Base-by-base conservation (phyloP, 225 moss, liverwort and hornwort species). In the Antitrichia curtipendula region DNA sequence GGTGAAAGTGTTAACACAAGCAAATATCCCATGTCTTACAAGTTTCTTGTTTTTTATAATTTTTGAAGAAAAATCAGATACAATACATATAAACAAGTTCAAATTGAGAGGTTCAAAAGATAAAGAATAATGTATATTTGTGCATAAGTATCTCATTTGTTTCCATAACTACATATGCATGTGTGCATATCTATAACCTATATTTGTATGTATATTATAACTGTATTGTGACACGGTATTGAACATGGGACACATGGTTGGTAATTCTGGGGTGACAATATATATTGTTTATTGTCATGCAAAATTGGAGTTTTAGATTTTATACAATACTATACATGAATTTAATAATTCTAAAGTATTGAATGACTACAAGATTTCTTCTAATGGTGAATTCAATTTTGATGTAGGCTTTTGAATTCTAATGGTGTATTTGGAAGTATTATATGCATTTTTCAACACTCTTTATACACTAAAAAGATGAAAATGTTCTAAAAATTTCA, bases 21-120 rank as follows among this genome's bases (percentile, higher is more conserved):
- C 6, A 64, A 32, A 63, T 19, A 34, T 34, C 18, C 18, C 20
- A n/a, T 66, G 2, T n/a, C 21, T 7, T 66, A 21, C 1, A 12
- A 66, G 21, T 21, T n/a, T 21, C 12, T 36, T 65, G 11, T 36
- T 65, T 65, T 18, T 10, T 5, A 65, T 20, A 36, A 64, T 19
- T 36, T 32, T 19, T 63, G 5, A 18, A 5, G 19, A 0, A 34
- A 5, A 18, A 64, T 64, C 0, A 0, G 3, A 66, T 21, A 21
- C 6, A n/a, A 12, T 66, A 21, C 4, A 66, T 19, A 34, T 36
- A 10, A 65, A 10, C 10, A 66, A n/a, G n/a, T 68, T 38, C 23
- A 36, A 20, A 10, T 40, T 23, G 19, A n/a, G 6, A 13, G 13
- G 7, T 68, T 40, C 23, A 38, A 38, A 68, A 68, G 40, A 69